Base-by-base conservation (phyloP, 192 early-diverging fungal species). In the Entomortierella parvispora region DNA sequence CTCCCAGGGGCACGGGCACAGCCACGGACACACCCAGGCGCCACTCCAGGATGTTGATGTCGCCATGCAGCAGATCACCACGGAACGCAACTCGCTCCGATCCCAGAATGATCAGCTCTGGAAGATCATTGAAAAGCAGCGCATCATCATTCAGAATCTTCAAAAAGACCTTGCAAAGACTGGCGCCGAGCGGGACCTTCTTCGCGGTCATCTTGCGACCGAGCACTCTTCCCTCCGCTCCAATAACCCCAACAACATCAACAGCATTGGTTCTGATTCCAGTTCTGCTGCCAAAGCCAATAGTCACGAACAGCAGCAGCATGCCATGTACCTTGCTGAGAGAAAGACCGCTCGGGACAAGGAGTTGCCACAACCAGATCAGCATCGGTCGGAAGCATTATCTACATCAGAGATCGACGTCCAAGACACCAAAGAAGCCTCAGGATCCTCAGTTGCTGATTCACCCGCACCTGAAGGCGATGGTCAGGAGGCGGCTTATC, bases 81-180 rank as follows among this genome's bases (percentile, higher is more conserved):
- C 84, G 29, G 88, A 91, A 54, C 86, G 93, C 51, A 89, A 93
- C 65, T 83, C 88, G 7, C 87, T 93, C 58, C 88, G 90, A 48
- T 80, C 81, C 32, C 94, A 97, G 74, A 96, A 95, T 58, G 92
- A 91, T 32, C 90, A 92, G 62, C 86, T 97, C 26, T 96, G 95
- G 93, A 93, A 92, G 75, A 91, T 96, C 60, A 93, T 96, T 67
- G 95, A 97, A 69, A 91, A 93, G 60, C 95, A 97, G 82, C 83
- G 93, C 52, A 72, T 84, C 46, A 93, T 95, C 58, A 96, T 97
- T 58, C 90, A 93, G 60, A 90, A 95, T 55, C 84, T 97, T 58
- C 93, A 95, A 84, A 89, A 90, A 44, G 85, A 88, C 31, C 60
- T 85, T 26, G 66, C 80, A 34, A 63, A 68, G 34, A 37, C 86